Base-by-base conservation (phyloP, 306 rosid genomes). In the Myrica gale region DNA sequence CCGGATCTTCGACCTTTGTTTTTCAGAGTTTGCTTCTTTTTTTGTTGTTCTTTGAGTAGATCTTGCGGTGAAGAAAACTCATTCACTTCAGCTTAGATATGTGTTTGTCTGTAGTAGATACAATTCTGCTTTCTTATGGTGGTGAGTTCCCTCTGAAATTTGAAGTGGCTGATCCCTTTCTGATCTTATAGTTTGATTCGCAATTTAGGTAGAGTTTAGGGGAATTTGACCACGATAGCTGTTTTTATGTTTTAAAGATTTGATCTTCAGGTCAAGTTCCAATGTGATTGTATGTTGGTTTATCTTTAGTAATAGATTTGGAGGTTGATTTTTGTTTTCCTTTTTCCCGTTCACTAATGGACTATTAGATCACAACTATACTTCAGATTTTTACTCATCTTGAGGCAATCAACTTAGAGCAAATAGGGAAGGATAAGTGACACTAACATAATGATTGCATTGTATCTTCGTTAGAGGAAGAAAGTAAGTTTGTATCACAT, bases 1-100 rank as follows among this genome's bases (percentile, higher is more conserved):
- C 80, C 53, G 75, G 71, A 72, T 26, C 37, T 54, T 2, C 12
- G 43, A 48, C 42, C 68, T 44, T 75, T 58, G 76, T 74, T 58
- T 23, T 47, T 20, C 1, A 19, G 20, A 0, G 23, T 52, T 51
- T 43, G 11, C 0, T 23, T 9, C 1, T 3, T 2, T 21, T 20
- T 21, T 43, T 20, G 17, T 19, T 7, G 19, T 32, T 32, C 37
- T 39, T 66, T 48, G 60, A 12, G 37, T 10, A 53, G 67, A 32
- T 32, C 37, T 51, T 13, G 20, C 13, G 6, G 47, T 17, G 48
- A 65, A 23, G 70, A 16, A 7, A 17, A 16, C 45, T 17, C 10
- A 65, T 42, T 65, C 21, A 65, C 69, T 41, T 16, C 41, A 9
- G 47, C 12, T 46, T 41, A 7, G 48, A 65, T 65, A 65, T 41